These are phyloP conservation scores for Raffaelea ambrosiae DNA, from an alignment of 2,329 filamentous ascomycete species.

Conservation along the genomic window DNA sequence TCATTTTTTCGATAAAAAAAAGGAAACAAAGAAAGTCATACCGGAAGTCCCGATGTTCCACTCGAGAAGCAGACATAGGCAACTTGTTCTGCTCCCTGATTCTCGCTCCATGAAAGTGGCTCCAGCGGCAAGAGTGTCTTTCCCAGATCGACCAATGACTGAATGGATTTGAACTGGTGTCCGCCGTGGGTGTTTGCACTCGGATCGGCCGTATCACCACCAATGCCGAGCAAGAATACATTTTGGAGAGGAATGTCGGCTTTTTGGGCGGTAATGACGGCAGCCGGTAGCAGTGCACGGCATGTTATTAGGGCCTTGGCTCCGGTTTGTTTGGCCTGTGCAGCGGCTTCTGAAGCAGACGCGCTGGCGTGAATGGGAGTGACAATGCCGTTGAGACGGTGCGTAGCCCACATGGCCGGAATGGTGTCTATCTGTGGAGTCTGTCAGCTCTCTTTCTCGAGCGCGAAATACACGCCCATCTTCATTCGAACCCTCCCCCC, in stretches of 20 bases:
- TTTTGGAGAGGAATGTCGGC: constrained; percentile 52
- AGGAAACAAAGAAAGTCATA: constrained; percentile 20
- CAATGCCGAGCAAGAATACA: constrained; percentile 57
- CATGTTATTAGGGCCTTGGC: constrained; percentile 63
- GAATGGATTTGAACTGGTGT: too few relatives aligned
- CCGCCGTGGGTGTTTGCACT: constrained; percentile 25
- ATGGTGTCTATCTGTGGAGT: constrained; percentile 47
- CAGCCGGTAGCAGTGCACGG: constrained; percentile 49
- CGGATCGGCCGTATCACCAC: constrained; percentile 31
- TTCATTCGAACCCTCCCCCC: too few relatives aligned
- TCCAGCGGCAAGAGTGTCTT: constrained; percentile 22
- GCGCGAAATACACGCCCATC: too few relatives aligned
- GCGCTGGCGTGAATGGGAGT: constrained; percentile 65
- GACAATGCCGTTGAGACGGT: constrained; percentile 49
- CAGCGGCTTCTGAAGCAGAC: constrained; percentile 54
- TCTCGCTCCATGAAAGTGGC: constrained; percentile 41
- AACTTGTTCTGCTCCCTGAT: constrained; percentile 48
- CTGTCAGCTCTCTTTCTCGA: neutral
- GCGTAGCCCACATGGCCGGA: constrained; percentile 42
- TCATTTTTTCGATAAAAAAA: too few relatives aligned
- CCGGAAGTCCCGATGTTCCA: constrained; percentile 58
- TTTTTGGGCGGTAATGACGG: constrained; percentile 52
- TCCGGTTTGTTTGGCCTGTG: constrained; percentile 56
- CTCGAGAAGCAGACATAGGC: constrained; percentile 62
- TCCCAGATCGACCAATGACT: too few relatives aligned